Base-by-base conservation (phyloP, 176 grass and related monocot species). In the Carex kokanica region DNA sequence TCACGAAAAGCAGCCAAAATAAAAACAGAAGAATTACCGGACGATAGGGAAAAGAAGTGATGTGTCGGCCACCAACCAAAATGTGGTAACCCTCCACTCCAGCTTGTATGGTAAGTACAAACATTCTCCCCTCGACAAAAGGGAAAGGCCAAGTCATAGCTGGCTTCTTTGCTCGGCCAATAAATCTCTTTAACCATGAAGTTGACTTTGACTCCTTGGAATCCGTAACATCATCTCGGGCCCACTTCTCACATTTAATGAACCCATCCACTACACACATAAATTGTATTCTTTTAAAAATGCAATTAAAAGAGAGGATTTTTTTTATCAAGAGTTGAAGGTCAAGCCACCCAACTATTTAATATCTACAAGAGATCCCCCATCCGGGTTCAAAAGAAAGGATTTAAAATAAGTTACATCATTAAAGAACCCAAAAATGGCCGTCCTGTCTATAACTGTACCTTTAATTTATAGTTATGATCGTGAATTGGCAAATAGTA, bases 161-260 rank as follows among this genome's bases (percentile, higher is more conserved):
- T 51, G 96, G 93, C 81, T 95, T 99, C 89, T 99, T 95, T 64
- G 96, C 96, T 69, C 96, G 96, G 80, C 96, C 96, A 83, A 99
- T 95, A 84, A 99, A 99, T 82, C 96, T 90, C 72, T 90, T 95
- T 81, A 99, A 60, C 96, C 96, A 99, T 57, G 91, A 95, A 51
- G 93, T 99, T 63, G 91, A 93, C 90, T 92, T 95, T 57, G 96
- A 95, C 49, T 95, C 96, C 82, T 99, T 95, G 17, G 83, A 90
- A 83, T 95, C 95, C 20, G 84, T 78, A 59, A 78, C 88, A 88
- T 99, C 96, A 12, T 88, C 85, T 0, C 88, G 89, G 74, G 89
- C 92, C 96, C 96, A 99, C 82, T 99, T 99, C 85, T 99, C 96
- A 91, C 96, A 99, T 95, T 95, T 99, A 41, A 73, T 88, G 88